These are phyloP conservation scores for Coemansia umbellata DNA, from an alignment of 192 early-diverging fungal species.

Conservation along the genomic window DNA sequence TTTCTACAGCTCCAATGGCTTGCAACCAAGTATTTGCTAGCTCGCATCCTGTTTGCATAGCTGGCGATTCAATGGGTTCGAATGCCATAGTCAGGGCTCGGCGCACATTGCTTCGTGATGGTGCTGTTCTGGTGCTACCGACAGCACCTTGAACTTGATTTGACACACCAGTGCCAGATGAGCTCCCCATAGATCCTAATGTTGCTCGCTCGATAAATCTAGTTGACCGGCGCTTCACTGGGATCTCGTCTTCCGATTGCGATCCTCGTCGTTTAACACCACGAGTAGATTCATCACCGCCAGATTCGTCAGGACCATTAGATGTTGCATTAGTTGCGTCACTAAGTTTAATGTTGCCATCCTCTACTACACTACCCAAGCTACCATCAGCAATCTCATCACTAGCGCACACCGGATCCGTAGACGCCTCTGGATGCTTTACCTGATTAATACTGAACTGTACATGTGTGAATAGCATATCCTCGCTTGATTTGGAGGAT, in stretches of 20 bases:
- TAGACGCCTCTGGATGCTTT: no score
- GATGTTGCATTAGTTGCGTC: background rate
- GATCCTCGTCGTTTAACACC: conserved; percentile 22
- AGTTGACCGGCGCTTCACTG: conserved; percentile 41
- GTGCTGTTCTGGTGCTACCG: background rate
- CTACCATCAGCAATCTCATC: background rate
- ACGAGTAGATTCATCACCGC: background rate
- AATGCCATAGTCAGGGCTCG: background rate
- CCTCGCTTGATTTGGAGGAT: background rate
- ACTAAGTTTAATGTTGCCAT: background rate
- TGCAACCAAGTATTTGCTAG: conserved; percentile 7
- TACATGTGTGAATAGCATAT: background rate
- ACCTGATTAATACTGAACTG: background rate
- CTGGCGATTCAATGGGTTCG: conserved; percentile 11
- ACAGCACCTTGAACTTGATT: background rate
- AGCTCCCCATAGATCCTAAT: background rate
- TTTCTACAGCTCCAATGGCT: background rate
- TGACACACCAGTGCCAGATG: background rate
- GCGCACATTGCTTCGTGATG: conserved; percentile 1
- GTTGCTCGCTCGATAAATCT: conserved; percentile 38
- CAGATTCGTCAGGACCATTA: background rate
- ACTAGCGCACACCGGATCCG: background rate
- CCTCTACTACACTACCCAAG: background rate
- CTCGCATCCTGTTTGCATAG: conserved; percentile 4
- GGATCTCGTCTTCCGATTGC: conserved; percentile 42